Evolutionary conservation across 164 flowering plant species (phyloP), one percentile per base, ranked within the genome.

Genomic region (Litsea cubeba): DNA sequence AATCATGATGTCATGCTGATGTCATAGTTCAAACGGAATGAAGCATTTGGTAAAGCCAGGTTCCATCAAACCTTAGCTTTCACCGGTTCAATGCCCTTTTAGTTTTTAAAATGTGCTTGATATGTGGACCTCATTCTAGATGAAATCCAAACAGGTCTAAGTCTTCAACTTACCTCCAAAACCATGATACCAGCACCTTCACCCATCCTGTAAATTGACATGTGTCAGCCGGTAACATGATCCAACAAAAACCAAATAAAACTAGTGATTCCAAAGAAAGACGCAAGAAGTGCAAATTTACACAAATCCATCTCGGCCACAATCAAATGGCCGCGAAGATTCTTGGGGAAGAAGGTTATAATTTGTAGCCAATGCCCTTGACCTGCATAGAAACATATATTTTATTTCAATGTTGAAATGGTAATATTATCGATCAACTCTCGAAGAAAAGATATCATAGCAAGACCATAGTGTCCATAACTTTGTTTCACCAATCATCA

Each of bases 251-350:
- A 69, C 17, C 15, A 68, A 54, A 17, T 1, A 20, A 20, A 20
- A 54, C 20, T 54, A 54, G 60, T 54, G 18, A 51, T 17, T 51
- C 17, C 60, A 54, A 54, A 54, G 60, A 20, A 26, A 14, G 40
- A 46, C 11, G 68, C 72, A 60, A 63, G 28, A 73, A 46, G 14
- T 30, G 46, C 75, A 26, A 14, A 71, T 90, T 84, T 84, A 93
- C 98, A 96, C 99, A 85, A 96, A 96, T 58, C 99, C 99, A 88
- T 96, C 98, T 57, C 98, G 88, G 54, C 81, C 93, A 84, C 89
- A 78, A 78, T 96, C 99, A 86, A 96, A 96, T 40, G 98, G 97
- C 62, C 97, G 85, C 46, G 97, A 92, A 68, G 98, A 88, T 90
- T 91, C 92, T 76, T 73, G 70, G 8, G 99, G 98, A 26, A 78